Percentiles rank a stretch among this genome's conserved stretches.
These are phyloP conservation scores for Anthracocystis panici-leucophaei DNA, from an alignment of 1,284 basidiomycete species.

Conservation along the genomic window DNA sequence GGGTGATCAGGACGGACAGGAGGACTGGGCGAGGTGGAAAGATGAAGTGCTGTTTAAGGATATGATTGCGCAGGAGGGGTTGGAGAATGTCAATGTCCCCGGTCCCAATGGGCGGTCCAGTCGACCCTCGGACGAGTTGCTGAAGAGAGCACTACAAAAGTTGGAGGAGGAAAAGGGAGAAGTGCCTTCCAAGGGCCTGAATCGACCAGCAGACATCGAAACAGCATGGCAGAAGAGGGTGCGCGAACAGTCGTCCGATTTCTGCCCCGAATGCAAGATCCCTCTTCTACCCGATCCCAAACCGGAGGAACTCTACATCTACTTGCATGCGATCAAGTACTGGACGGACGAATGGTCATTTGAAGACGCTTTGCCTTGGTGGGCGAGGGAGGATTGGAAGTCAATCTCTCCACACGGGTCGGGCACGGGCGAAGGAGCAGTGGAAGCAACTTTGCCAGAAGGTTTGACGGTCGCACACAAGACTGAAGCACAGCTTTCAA, in stretches of 20 bases:
- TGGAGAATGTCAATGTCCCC: conserved; percentile 58
- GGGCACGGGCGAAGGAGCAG: conserved; percentile 8
- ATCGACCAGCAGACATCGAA: conserved; percentile 46
- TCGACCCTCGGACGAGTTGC: conserved; percentile 43
- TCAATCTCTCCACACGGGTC: conserved; percentile 21
- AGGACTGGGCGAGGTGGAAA: conserved; percentile 68
- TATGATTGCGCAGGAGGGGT: conserved; percentile 57
- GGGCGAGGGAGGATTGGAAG: conserved; percentile 62
- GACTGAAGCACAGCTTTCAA: conserved; percentile 24
- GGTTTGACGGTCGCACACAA: conserved; percentile 25
- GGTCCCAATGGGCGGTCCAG: conserved; percentile 62
- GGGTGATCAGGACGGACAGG: conserved; percentile 63
- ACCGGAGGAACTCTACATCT: conserved; percentile 66
- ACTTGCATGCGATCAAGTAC: conserved; percentile 69
- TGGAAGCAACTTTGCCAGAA: conserved; percentile 32
- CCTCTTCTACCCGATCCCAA: conserved; percentile 64
- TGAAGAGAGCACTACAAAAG: conserved; percentile 36
- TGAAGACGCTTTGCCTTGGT: conserved; percentile 68
- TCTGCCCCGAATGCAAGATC: conserved; percentile 64
- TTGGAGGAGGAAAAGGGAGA: conserved; percentile 36
- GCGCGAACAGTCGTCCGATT: conserved; percentile 43
- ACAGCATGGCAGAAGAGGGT: conserved; percentile 51
- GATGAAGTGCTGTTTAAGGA: conserved; percentile 66
- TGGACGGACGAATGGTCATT: conserved; percentile 68
- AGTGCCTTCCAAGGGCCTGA: conserved; percentile 37